These are phyloP conservation scores for Microthlaspi erraticum DNA, from an alignment of 345 rosid species.

Conservation along the genomic window DNA sequence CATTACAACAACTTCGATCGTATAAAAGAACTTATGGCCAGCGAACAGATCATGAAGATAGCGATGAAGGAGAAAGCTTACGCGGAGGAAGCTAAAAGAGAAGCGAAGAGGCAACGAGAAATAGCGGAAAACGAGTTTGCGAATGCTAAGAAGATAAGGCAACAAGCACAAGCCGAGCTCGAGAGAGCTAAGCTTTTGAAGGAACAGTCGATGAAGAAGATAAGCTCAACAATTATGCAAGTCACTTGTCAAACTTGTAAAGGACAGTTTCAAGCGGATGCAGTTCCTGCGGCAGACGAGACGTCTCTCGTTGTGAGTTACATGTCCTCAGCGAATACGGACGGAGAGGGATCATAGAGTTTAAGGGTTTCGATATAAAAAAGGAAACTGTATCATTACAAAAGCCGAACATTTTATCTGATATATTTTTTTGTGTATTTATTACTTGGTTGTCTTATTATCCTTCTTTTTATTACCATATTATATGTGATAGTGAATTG, in stretches of 20 bases:
- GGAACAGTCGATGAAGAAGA: slow-evolving; percentile 72
- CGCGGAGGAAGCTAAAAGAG: slow-evolving; percentile 72
- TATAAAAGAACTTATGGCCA: slow-evolving; percentile 55
- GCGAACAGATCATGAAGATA: slow-evolving; percentile 55
- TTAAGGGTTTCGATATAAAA: slow-evolving; percentile 5
- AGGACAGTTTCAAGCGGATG: slow-evolving; percentile 60
- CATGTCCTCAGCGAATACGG: slow-evolving; percentile 81
- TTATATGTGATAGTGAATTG: slow-evolving; percentile 19
- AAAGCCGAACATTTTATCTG: slow-evolving; percentile 14
- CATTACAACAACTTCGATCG: slow-evolving; percentile 41
- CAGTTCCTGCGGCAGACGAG: slow-evolving; percentile 58
- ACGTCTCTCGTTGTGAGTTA: slow-evolving; percentile 78
- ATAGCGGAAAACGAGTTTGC: slow-evolving; percentile 76
- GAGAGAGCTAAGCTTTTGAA: slow-evolving; percentile 70
- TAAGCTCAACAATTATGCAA: slow-evolving; percentile 65
- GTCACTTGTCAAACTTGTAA: slow-evolving; percentile 82
- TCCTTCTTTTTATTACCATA: slow-evolving; percentile 8
- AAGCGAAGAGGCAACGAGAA: slow-evolving; percentile 74
- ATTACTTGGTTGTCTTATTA: slow-evolving; percentile 1
- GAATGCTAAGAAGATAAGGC: slow-evolving; percentile 75
- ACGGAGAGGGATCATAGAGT: slow-evolving; percentile 57
- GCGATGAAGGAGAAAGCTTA: slow-evolving; percentile 69
- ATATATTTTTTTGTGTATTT: slow-evolving; percentile 32
- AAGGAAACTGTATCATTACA: background rate
- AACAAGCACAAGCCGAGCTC: slow-evolving; percentile 69